These are phyloP conservation scores for Candida glucosophila DNA, from an alignment of 1,139 yeast species.

Conservation along the genomic window DNA sequence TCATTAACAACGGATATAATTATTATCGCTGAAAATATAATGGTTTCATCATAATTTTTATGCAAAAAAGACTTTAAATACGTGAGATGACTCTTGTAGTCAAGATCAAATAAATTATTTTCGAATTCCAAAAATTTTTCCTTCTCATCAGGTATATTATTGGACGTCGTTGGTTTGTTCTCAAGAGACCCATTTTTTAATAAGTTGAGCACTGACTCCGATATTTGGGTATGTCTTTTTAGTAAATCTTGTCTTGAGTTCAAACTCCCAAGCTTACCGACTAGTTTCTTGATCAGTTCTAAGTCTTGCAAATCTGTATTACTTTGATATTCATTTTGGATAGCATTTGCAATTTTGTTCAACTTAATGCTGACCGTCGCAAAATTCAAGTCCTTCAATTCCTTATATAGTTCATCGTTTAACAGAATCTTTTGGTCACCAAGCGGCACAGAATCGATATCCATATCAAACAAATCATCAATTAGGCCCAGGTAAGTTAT, in stretches of 20 bases:
- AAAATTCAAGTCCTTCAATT: constrained; percentile 63
- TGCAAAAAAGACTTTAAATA: constrained; percentile 43
- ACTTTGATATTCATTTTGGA: constrained; percentile 63
- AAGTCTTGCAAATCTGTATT: constrained; percentile 42
- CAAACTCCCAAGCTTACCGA: constrained; percentile 58
- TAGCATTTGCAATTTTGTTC: constrained; percentile 59
- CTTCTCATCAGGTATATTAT: constrained; percentile 23
- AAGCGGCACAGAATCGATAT: constrained; percentile 17
- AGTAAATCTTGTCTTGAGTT: constrained; percentile 63
- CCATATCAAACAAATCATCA: constrained; percentile 58
- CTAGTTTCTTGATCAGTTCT: constrained; percentile 62
- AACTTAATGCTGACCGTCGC: constrained; percentile 70
- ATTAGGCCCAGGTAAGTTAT: constrained; percentile 76
- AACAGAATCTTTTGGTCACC: constrained; percentile 8
- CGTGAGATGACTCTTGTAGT: constrained; percentile 43
- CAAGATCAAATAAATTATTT: constrained; percentile 59
- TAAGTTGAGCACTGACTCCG: constrained; percentile 54
- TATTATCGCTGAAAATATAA: constrained; percentile 41
- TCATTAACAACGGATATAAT: constrained; percentile 52
- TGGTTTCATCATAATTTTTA: constrained; percentile 21
- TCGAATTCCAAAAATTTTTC: constrained; percentile 59
- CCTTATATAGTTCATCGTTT: constrained; percentile 26
- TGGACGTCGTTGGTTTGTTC: constrained; percentile 14
- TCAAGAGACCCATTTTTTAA: constrained; percentile 26
- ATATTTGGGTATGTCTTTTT: constrained; percentile 66